phyloP scores from a whole-genome alignment of 495 filamentous ascomycete species.

The Lasiosphaeria hispida region DNA sequence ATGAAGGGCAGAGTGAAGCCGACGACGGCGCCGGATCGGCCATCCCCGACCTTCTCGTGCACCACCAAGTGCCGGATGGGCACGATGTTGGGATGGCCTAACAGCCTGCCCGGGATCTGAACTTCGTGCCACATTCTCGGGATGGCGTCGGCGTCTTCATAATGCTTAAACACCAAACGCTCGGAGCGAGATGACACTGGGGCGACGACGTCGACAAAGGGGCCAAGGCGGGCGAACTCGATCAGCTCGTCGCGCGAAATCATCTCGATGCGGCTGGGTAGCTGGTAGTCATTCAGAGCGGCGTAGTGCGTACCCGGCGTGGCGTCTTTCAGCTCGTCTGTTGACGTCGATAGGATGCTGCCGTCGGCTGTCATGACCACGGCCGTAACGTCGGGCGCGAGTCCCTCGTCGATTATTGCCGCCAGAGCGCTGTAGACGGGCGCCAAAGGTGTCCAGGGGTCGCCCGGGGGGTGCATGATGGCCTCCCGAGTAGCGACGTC shows the following conservation, averaged over 20 bases:
- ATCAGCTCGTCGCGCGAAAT: not conserved
- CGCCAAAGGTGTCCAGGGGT: too few species aligned
- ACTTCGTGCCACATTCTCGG: not conserved
- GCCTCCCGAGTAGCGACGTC: too few species aligned
- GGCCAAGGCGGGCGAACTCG: constrained; percentile 1
- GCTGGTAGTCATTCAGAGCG: not conserved
- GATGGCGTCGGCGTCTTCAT: not conserved
- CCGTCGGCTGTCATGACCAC: too few species aligned
- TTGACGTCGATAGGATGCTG: too few species aligned
- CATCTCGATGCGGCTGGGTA: not conserved
- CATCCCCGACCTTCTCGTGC: not conserved
- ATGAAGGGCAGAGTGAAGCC: constrained; percentile 2
- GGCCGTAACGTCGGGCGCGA: too few species aligned
- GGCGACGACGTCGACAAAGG: constrained; percentile 5
- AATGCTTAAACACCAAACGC: constrained; percentile 8
- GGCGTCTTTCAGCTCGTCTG: too few species aligned
- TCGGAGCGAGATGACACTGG: not conserved
- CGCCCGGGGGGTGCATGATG: too few species aligned
- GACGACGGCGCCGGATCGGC: not conserved
- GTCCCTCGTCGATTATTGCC: too few species aligned
- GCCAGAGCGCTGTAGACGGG: too few species aligned
- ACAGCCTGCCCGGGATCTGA: not conserved
- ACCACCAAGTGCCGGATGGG: constrained; percentile 4
- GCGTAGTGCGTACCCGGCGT: not conserved
- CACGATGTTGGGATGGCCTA: not conserved